Evolutionary conservation across 1,284 basidiomycete species (phyloP), one percentile per base, ranked within the genome.

Genomic region (Sporisorium iseilematis-ciliati): DNA sequence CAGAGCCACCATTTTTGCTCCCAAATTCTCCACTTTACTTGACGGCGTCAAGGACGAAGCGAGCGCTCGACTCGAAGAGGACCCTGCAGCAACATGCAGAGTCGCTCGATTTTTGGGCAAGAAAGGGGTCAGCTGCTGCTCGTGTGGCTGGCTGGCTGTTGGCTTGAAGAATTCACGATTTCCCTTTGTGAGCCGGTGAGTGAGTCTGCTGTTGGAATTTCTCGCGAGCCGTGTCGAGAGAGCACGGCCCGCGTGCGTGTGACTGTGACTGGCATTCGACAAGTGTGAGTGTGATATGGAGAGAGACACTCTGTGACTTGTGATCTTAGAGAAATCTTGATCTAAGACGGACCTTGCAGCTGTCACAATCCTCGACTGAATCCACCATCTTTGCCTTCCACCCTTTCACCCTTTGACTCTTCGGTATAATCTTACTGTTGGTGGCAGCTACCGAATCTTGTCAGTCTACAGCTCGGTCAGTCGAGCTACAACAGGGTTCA

Each of bases 81-180:
- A 64, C 62, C 62, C 62, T 64, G 62, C 62, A 64, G 45, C 55
- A 33, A 23, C 62, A 11, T 54, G 52, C 52, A 54, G 52, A 42
- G 12, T 5, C 7, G 20, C 43, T 45, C 43, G 18, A n/a, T n/a
- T 46, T 46, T 18, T 45, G 26, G 33, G n/a, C 46, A 26, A 4
- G 18, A 48, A 48, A 49, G 48, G 48, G 48, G 48, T 29, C 31
- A n/a, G 8, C 29, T 20, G 35, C 35, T 38, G 35, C 35, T n/a
- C n/a, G n/a, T 38, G 35, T 14, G 10, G 35, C 31, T 38, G 35
- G 29, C 29, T 8, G 26, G 16, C 26, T 48, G 26, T 48, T 25
- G 29, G 33, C 33, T 33, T 33, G 10, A 33, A 31, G 7, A n/a
- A n/a, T n/a, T n/a, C n/a, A n/a, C n/a, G n/a, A n/a, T n/a, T 38